Conservation (phyloP, 2,329 filamentous ascomycete species). For the Cordyceps militaris region DNA sequence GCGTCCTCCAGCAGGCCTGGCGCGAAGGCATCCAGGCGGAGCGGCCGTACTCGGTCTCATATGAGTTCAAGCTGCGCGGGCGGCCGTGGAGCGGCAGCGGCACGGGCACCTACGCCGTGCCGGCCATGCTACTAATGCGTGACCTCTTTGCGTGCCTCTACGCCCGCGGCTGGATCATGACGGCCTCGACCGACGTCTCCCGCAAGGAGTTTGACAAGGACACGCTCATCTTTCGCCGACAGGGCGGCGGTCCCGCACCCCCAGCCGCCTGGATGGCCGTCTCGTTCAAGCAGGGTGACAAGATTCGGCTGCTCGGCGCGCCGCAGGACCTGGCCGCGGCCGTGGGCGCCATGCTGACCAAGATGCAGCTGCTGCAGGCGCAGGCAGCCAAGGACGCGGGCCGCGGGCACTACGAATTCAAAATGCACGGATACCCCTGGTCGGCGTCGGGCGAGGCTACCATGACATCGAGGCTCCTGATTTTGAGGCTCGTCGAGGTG, state of each 20-base stretch:
- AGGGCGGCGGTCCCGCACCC: background rate
- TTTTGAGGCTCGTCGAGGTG: conserved; percentile 4
- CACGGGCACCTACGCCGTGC: conserved; percentile 7
- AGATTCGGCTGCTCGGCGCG: conserved; percentile 11
- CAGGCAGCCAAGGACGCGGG: background rate
- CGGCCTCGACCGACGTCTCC: conserved; percentile 10
- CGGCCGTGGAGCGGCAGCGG: conserved; percentile 3
- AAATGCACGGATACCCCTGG: conserved; percentile 2
- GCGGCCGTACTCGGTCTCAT: background rate
- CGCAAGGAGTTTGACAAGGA: conserved; percentile 10
- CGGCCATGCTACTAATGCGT: conserved; percentile 5
- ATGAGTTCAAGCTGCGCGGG: conserved; percentile 14
- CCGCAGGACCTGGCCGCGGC: background rate
- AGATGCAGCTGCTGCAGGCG: conserved; percentile 1
- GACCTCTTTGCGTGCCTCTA: conserved; percentile 10
- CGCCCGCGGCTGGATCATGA: conserved; percentile 10
- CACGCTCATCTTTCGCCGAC: conserved; percentile 10
- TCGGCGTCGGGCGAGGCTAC: conserved; percentile 1
- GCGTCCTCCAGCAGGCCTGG: background rate
- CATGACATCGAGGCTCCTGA: conserved; percentile 5
- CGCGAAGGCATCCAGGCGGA: conserved; percentile 5
- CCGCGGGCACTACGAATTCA: conserved; percentile 3
- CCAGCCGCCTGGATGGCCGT: conserved; percentile 8
- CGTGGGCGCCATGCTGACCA: background rate
- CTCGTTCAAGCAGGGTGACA: conserved; percentile 8